phyloP scores from a whole-genome alignment of 2,329 filamentous ascomycete genomes.

The Aspergillus sp. region DNA sequence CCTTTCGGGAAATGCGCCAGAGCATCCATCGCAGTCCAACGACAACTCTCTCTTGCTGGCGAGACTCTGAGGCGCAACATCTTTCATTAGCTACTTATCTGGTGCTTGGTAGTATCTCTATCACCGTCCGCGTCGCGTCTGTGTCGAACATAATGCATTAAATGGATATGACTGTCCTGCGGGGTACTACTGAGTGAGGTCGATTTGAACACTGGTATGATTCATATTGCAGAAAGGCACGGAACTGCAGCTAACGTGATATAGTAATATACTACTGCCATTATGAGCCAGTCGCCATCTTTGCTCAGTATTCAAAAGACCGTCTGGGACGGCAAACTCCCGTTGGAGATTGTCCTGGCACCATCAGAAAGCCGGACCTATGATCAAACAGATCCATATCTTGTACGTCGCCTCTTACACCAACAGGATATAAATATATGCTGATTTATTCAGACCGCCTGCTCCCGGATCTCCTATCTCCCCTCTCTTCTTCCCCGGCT shows the following conservation, averaged over 20 bases:
- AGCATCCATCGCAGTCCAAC: neutral
- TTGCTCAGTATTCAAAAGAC: slow-evolving; percentile 33
- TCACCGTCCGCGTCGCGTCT: neutral
- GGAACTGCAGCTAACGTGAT: neutral
- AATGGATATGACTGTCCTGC: neutral
- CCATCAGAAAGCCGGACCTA: slow-evolving; percentile 53
- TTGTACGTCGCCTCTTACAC: slow-evolving; percentile 34
- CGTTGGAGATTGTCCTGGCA: slow-evolving; percentile 52
- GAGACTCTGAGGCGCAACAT: too few relatives aligned
- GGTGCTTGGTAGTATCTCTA: too few relatives aligned
- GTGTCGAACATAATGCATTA: neutral
- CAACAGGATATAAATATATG: neutral
- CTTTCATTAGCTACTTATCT: neutral
- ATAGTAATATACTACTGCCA: neutral
- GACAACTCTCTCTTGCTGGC: neutral
- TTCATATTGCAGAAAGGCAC: too few relatives aligned
- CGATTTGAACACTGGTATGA: too few relatives aligned
- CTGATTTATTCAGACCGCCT: slow-evolving; percentile 43
- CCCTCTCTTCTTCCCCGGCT: slow-evolving; percentile 56
- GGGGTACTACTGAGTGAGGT: neutral
- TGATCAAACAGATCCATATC: slow-evolving; percentile 52
- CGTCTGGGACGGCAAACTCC: slow-evolving; percentile 53
- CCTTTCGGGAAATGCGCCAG: neutral
- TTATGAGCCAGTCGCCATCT: slow-evolving; percentile 6
- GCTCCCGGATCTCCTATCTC: slow-evolving; percentile 60